phyloP scores from a whole-genome alignment of 108 stramenopile genomes.

The Cylindrotheca fusiformis region DNA sequence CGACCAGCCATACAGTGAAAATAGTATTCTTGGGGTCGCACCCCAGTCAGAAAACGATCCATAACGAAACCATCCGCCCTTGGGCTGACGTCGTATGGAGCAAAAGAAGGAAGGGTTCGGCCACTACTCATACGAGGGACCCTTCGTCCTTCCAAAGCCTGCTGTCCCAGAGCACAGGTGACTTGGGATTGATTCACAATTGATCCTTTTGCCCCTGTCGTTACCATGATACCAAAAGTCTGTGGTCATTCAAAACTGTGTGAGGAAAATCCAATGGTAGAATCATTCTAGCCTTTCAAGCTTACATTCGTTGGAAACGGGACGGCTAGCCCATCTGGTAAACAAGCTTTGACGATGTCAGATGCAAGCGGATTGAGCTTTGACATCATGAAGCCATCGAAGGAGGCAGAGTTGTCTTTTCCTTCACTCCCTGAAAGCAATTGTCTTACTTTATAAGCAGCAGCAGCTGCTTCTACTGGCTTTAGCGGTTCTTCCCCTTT shows the following conservation, averaged over 20 bases:
- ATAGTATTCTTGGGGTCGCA: conserved; percentile 98
- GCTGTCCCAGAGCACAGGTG: conserved; percentile 98
- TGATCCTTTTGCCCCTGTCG: conserved; percentile 98
- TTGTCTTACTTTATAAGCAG: conserved; percentile 71
- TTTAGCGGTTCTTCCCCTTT: conserved; percentile 57
- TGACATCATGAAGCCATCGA: conserved; percentile 96
- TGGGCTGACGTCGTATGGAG: conserved; percentile 94
- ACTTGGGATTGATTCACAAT: conserved; percentile 99
- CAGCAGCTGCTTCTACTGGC: conserved; percentile 77
- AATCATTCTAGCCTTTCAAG: conserved; percentile 1
- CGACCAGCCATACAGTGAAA: conserved; percentile 99
- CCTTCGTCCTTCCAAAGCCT: conserved; percentile 98
- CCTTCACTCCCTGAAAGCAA: conserved; percentile 84
- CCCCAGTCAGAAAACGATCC: conserved; percentile 97
- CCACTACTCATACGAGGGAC: conserved; percentile 98
- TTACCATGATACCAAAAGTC: conserved; percentile 97
- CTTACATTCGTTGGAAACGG: conserved; percentile 95
- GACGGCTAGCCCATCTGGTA: conserved; percentile 93
- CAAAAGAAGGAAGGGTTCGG: conserved; percentile 96
- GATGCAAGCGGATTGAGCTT: conserved; percentile 90
- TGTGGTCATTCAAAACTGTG: conserved; percentile 13
- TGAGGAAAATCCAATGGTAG: conserved; percentile 1
- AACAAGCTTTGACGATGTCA: conserved; percentile 92
- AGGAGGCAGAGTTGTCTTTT: conserved; percentile 73
- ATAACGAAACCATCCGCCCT: conserved; percentile 98